These are phyloP conservation scores for Trichoderma sp. DNA, from an alignment of 2,329 filamentous ascomycete genomes.

Conservation along the genomic window DNA sequence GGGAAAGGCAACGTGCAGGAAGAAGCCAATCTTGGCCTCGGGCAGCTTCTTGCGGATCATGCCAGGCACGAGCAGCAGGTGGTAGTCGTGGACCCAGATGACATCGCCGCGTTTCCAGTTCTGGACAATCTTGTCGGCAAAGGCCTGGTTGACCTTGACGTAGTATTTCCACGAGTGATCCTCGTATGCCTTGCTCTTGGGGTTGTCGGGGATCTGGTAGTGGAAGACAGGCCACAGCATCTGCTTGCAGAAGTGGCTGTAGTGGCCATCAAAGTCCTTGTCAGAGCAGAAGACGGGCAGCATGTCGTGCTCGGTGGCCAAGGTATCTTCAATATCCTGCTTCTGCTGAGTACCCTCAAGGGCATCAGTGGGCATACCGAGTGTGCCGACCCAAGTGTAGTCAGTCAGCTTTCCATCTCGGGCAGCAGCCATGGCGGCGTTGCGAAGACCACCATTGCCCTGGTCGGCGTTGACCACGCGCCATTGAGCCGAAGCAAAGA, in stretches of 20 bases:
- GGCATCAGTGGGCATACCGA: slow-evolving; percentile 92
- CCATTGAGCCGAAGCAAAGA: slow-evolving; percentile 81
- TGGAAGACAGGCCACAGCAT: slow-evolving; percentile 98
- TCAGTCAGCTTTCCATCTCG: slow-evolving; percentile 71
- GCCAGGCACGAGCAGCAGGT: slow-evolving; percentile 81
- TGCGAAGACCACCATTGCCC: slow-evolving; percentile 89
- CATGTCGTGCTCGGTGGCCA: slow-evolving; percentile 81
- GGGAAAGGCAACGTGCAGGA: slow-evolving; percentile 92
- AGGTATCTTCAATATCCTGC: slow-evolving; percentile 78
- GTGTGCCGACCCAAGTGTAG: slow-evolving; percentile 86
- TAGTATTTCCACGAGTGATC: slow-evolving; percentile 98
- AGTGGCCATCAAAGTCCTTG: slow-evolving; percentile 92
- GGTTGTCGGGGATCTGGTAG: slow-evolving; percentile 96
- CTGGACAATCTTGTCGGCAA: slow-evolving; percentile 85
- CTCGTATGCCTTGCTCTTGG: slow-evolving; percentile 97
- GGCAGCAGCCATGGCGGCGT: slow-evolving; percentile 79
- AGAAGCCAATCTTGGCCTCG: slow-evolving; percentile 94
- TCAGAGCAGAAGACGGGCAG: slow-evolving; percentile 85
- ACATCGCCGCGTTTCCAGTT: slow-evolving; percentile 93
- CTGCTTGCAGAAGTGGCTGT: slow-evolving; percentile 95
- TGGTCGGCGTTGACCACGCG: slow-evolving; percentile 82
- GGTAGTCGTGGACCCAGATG: slow-evolving; percentile 96
- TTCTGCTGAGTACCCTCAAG: slow-evolving; percentile 74
- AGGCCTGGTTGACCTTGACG: slow-evolving; percentile 87
- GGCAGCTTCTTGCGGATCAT: slow-evolving; percentile 91